Conservation (phyloP, 768 basidiomycete genomes). For the Coprinopsis strossmayeri region DNA sequence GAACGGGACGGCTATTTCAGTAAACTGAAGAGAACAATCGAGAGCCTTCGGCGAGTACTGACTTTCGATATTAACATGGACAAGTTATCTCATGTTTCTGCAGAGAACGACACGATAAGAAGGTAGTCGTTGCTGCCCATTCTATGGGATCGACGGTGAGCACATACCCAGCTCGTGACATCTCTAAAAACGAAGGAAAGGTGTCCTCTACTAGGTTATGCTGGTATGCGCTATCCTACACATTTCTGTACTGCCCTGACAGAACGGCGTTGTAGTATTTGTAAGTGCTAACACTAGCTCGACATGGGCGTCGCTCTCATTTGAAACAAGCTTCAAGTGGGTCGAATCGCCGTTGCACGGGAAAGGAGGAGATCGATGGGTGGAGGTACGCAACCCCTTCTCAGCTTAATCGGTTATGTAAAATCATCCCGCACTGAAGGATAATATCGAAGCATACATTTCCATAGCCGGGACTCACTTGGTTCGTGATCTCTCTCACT, state of each 20-base stretch:
- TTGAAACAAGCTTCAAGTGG: slow-evolving; percentile 84
- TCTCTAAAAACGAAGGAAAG: not conserved
- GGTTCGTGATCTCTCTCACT: slow-evolving; percentile 32
- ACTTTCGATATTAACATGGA: not conserved
- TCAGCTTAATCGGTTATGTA: not conserved
- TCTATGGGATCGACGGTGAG: slow-evolving; percentile 81
- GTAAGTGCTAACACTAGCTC: slow-evolving; percentile 51
- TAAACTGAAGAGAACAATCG: slow-evolving; percentile 72
- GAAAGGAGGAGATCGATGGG: slow-evolving; percentile 81
- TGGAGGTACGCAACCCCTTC: slow-evolving; percentile 53
- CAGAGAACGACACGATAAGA: slow-evolving; percentile 65
- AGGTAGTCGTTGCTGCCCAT: slow-evolving; percentile 79
- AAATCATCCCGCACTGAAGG: slow-evolving; percentile 27
- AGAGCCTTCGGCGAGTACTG: slow-evolving; percentile 62
- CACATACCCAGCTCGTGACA: not conserved
- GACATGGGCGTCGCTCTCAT: too few species aligned
- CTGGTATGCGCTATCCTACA: slow-evolving; percentile 35
- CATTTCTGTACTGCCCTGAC: too few species aligned
- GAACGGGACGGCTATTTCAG: slow-evolving; percentile 88
- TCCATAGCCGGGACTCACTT: slow-evolving; percentile 85
- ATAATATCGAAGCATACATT: slow-evolving; percentile 81
- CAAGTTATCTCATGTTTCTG: too few species aligned
- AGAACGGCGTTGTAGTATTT: slow-evolving; percentile 81
- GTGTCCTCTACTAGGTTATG: slow-evolving; percentile 30
- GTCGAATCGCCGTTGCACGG: slow-evolving; percentile 85